These are phyloP conservation scores for Thelonectria blattea DNA, from an alignment of 2,329 filamentous ascomycete species.

Conservation along the genomic window DNA sequence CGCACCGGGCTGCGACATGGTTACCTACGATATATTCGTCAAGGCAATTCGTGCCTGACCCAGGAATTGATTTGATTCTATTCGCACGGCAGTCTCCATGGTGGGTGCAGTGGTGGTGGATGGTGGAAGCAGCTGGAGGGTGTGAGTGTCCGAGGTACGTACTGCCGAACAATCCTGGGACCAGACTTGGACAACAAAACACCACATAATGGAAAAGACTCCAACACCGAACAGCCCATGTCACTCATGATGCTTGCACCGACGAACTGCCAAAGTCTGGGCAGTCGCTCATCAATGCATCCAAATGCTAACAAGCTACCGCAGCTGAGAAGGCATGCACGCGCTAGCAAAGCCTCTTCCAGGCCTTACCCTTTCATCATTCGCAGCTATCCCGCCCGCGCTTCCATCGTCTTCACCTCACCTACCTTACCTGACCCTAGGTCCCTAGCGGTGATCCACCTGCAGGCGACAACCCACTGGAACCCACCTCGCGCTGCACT, in stretches of 20 bases:
- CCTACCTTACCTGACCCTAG: slow-evolving; percentile 21
- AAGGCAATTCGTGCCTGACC: too few species aligned
- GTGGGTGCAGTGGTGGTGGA: too few species aligned
- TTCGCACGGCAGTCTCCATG: too few species aligned
- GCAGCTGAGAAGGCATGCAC: not conserved
- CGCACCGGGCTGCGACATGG: too few species aligned
- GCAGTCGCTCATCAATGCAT: not conserved
- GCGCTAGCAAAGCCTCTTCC: not conserved
- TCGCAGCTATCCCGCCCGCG: not conserved
- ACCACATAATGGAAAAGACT: not conserved
- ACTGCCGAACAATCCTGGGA: not conserved
- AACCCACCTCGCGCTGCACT: slow-evolving; percentile 28
- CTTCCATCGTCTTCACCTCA: slow-evolving; percentile 14
- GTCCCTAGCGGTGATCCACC: slow-evolving; percentile 36
- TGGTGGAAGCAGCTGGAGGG: too few species aligned
- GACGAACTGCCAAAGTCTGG: not conserved
- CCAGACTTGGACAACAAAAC: not conserved
- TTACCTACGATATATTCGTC: too few species aligned
- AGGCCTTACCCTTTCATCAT: not conserved
- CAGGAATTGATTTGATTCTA: too few species aligned
- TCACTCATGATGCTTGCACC: not conserved
- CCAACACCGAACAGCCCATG: not conserved
- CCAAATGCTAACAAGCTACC: not conserved
- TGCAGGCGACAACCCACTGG: slow-evolving; percentile 37
- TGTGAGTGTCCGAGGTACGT: not conserved